Base-by-base conservation (phyloP, 225 moss, liverwort and hornwort genomes). In the Bryoerythrophyllum caledonicum region DNA sequence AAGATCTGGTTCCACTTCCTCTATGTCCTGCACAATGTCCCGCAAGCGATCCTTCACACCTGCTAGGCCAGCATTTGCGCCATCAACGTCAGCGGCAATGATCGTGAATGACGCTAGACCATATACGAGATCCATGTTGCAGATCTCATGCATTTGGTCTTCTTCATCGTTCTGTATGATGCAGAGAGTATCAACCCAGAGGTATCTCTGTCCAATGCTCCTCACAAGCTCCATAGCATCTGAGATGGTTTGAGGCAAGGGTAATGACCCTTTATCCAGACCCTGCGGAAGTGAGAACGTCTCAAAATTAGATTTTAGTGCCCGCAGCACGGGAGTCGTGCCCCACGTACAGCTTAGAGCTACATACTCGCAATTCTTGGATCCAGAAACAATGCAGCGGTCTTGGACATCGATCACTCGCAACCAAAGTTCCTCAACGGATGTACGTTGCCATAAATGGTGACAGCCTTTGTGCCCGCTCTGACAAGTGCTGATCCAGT, bases 141-240 rank as follows among this genome's bases (percentile, higher is more conserved):
- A 0, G 1, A 68, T 68, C 52, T 46, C 52, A 6, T 12, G 68
- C 30, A 1, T 4, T 34, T 0, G 6, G 53, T 53, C 52, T 11
- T 32, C 58, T 4, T 57, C 2, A 21, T 66, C 67, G 4, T 76
- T 44, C 27, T 76, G 75, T 3, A 66, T 67, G 67, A 76, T 74
- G 64, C 64, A 74, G 23, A 65, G 74, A 10, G 48, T 25, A n/a
- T 65, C 63, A 4, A 74, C 52, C 75, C 75, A 76, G 41, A 76
- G 49, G 55, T 76, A 76, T 24, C 66, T 76, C 19, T 67, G 38
- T 68, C 66, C 75, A 11, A 67, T 54, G 10, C 10, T 56, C 19
- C 30, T 21, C 65, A 63, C 63, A 7, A 76, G 52, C 8, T 76
- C 67, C 40, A 76, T 16, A 4, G 75, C 75, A 52, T 76, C 75